Conservation (phyloP, 768 basidiomycete genomes). For the Gautieria morchelliformis region DNA sequence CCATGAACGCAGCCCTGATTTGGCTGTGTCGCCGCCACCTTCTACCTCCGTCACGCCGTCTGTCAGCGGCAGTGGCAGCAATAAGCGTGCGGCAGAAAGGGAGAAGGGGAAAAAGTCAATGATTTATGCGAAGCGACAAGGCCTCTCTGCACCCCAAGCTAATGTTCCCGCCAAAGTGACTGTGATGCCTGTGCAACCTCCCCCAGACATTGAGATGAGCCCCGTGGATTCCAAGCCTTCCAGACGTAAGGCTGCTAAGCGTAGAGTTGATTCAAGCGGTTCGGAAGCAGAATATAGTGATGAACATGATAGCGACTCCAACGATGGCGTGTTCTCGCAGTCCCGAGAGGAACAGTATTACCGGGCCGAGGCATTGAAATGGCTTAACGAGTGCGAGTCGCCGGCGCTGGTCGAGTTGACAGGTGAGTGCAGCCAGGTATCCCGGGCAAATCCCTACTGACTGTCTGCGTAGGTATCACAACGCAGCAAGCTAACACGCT, state of each 20-base stretch:
- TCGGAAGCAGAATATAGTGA: constrained; percentile 42
- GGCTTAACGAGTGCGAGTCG: constrained; percentile 53
- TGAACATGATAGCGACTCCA: constrained; percentile 38
- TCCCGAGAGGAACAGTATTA: constrained; percentile 28
- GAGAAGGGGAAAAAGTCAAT: constrained; percentile 78
- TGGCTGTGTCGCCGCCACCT: constrained; percentile 13
- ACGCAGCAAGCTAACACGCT: constrained; percentile 74
- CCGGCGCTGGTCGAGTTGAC: constrained; percentile 69
- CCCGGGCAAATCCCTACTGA: neutral
- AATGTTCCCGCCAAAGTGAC: constrained; percentile 28
- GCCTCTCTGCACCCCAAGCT: constrained; percentile 27
- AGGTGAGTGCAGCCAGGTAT: constrained; percentile 33
- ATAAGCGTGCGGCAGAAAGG: constrained; percentile 47
- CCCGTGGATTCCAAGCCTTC: constrained; percentile 32
- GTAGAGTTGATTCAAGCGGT: constrained; percentile 56
- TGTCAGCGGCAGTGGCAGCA: constrained; percentile 47
- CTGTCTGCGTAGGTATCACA: constrained; percentile 50
- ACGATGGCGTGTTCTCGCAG: constrained; percentile 20
- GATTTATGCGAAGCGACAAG: constrained; percentile 63
- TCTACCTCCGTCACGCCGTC: constrained; percentile 17
- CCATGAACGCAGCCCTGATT: neutral
- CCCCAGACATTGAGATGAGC: constrained; percentile 30
- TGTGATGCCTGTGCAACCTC: constrained; percentile 24
- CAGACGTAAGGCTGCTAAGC: constrained; percentile 45
- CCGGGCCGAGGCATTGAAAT: constrained; percentile 48